Conservation (phyloP, 192 early-diverging fungal genomes). For the Dissophora globulifera region DNA sequence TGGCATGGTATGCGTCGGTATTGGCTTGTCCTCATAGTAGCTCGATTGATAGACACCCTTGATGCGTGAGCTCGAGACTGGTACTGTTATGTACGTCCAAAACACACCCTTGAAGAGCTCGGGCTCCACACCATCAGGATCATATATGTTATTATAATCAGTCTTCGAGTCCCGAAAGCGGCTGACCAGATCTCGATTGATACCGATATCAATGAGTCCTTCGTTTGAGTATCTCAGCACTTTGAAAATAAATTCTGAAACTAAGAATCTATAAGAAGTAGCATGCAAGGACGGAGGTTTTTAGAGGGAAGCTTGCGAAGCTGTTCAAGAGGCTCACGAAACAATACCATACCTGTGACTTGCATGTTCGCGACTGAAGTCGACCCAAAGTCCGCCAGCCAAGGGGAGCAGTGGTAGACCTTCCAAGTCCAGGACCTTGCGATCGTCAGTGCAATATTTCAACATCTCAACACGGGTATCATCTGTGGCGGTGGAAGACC, state of each 20-base stretch:
- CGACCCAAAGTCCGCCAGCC: constrained; percentile 17
- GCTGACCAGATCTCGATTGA: background rate
- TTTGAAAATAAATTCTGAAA: background rate
- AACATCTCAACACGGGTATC: too few relatives aligned
- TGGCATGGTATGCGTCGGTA: background rate
- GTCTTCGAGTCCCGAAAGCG: background rate
- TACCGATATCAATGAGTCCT: constrained; percentile 3
- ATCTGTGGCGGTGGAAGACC: too few relatives aligned
- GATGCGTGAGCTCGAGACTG: background rate
- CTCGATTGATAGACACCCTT: background rate
- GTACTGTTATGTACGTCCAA: background rate
- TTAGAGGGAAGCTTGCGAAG: background rate
- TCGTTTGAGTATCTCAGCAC: constrained; percentile 6
- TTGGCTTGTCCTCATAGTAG: background rate
- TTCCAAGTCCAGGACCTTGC: constrained; percentile 16
- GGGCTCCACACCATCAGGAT: too few relatives aligned
- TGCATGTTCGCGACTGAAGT: background rate
- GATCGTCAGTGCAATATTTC: constrained; percentile 20
- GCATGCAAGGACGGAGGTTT: too few relatives aligned
- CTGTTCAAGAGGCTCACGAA: background rate
- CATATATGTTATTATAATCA: too few relatives aligned
- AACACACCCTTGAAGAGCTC: too few relatives aligned
- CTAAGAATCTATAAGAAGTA: constrained; percentile 8
- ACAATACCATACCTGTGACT: background rate
- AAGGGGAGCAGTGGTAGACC: constrained; percentile 28